Evolutionary conservation across 1,139 yeast genomes (phyloP), one percentile per base, ranked within the genome.

Genomic region (Nadsonia commutata): DNA sequence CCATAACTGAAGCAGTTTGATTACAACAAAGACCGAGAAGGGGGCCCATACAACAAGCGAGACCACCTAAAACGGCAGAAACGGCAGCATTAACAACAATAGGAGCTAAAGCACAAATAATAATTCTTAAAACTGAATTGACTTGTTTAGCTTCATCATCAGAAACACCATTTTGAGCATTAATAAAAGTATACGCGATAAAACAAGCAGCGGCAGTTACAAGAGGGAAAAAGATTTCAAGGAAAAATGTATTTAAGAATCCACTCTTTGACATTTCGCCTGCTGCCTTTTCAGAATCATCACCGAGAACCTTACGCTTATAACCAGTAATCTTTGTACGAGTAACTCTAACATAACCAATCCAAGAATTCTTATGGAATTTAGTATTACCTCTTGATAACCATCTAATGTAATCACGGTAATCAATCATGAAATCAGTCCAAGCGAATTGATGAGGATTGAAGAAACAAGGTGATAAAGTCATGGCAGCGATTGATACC

Each of bases 281-380:
- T 49, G 94, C 88, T 56, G 83, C 76, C 68, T 84, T 85, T 70
- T 93, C 98, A 50, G 94, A 81, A 51, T 88, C 96, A 58, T 85
- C 94, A 52, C 94, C 94, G 45, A 71, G 52, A 56, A 82, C 70
- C 71, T 84, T 85, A 58, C 95, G 76, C 77, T 90, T 90, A 81
- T 83, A 88, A 73, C 99, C 99, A 53, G 98, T 90, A 52, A 90
- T 74, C 70, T 97, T 83, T 40, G 98, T 85, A 75, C 99, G 81
- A 18, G 94, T 77, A 68, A 88, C 75, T 67, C 97, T 80, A 51
- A 88, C 83, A 64, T 86, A 90, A 51, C 97, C 98, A 63, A 93
- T 88, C 99, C 99, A 90, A 16, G 98, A 93, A 71, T 90, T 90
- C 72, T 94, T 82, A 70, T 93, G 98, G 90, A 95, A 90, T 66